Evolutionary conservation across 306 rosid genomes (phyloP).

Genomic region (Senna siamea): DNA sequence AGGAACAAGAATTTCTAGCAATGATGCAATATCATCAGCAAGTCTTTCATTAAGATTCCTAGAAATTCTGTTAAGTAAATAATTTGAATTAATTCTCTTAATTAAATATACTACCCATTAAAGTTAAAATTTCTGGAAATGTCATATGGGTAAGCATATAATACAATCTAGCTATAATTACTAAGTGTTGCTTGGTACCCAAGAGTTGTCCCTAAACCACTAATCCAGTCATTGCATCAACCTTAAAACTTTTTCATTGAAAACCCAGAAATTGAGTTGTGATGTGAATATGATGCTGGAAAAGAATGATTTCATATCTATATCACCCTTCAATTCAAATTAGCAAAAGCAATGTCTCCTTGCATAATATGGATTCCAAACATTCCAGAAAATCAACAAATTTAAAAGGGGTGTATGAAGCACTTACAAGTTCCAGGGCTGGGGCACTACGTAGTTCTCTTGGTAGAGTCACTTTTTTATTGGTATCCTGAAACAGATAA

Average conservation of each 20-base stretch:
- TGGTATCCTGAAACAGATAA: constrained; percentile 73
- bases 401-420: too few relatives aligned
- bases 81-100: too few relatives aligned
- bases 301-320: too few relatives aligned
- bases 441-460: constrained; percentile 82
- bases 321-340: too few relatives aligned
- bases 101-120: neutral
- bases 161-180: neutral
- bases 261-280: constrained; percentile 6
- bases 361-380: too few relatives aligned
- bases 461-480: constrained; percentile 71
- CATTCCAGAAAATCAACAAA: too few relatives aligned
- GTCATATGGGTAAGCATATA: neutral
- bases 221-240: constrained; percentile 29
- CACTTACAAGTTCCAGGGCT: constrained; percentile 83
- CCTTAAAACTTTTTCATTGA: constrained; percentile 26
- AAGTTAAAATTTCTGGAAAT: neutral
- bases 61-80: too few relatives aligned
- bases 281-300: too few relatives aligned
- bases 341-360: too few relatives aligned
- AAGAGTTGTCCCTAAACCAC: neutral
- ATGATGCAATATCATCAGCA: too few relatives aligned
- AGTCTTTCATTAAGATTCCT: too few relatives aligned
- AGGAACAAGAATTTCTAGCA: too few relatives aligned
- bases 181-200: neutral